phyloP scores from a whole-genome alignment of 208 protist species.

The Leishmania tropica region DNA sequence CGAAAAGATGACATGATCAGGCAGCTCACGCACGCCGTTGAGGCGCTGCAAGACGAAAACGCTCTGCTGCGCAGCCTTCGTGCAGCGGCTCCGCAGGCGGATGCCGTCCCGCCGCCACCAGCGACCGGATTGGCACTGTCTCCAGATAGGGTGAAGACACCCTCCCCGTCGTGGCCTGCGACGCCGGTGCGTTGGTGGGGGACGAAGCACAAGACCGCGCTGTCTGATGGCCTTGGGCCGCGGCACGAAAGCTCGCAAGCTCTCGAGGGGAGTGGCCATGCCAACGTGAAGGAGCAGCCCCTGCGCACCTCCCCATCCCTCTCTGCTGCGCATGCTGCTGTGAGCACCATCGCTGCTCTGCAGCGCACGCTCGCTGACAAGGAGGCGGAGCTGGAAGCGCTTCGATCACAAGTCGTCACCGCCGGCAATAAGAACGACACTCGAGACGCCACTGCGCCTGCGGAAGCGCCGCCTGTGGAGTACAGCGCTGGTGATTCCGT shows the following conservation, averaged over 20 bases:
- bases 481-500: not conserved
- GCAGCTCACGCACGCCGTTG: constrained; percentile 15
- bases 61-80: not conserved
- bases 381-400: constrained; percentile 23
- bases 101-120: not conserved
- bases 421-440: not conserved
- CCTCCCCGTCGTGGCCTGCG: constrained; percentile 24
- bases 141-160: not conserved
- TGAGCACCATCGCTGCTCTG: constrained; percentile 9
- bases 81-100: constrained; percentile 13
- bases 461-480: not conserved
- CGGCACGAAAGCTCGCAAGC: not conserved
- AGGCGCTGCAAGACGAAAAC: constrained; percentile 10
- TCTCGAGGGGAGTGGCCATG: not conserved
- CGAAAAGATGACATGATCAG: constrained; percentile 32
- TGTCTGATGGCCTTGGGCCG: not conserved
- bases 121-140: not conserved
- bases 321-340: constrained; percentile 20
- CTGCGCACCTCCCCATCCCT: not conserved
- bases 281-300: not conserved
- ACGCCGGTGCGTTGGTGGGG: constrained; percentile 36
- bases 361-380: constrained; percentile 17
- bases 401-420: not conserved
- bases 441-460: not conserved
- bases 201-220: not conserved